These are phyloP conservation scores for Starmerella vaccinii DNA, from an alignment of 805 yeast genomes.

Conservation along the genomic window DNA sequence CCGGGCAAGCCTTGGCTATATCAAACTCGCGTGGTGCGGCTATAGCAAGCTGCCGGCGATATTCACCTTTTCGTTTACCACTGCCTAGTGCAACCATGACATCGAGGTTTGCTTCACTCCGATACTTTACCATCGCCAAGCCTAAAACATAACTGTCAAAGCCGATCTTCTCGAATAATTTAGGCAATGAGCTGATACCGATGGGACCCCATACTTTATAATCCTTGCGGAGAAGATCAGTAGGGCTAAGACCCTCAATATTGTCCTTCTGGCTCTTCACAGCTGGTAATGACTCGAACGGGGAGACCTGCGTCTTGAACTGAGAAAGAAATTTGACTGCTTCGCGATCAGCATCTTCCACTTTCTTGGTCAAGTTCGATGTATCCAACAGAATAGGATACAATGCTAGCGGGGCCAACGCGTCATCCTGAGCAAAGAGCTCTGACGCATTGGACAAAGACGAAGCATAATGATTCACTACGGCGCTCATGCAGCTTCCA, in stretches of 20 bases:
- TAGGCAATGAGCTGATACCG: slow-evolving; percentile 72
- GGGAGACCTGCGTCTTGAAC: slow-evolving; percentile 2
- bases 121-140: slow-evolving; percentile 26
- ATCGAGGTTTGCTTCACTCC: slow-evolving; percentile 32
- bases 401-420: slow-evolving; percentile 40
- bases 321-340: slow-evolving; percentile 13
- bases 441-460: neutral
- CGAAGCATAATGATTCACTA: slow-evolving; percentile 33
- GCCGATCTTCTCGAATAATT: slow-evolving; percentile 47
- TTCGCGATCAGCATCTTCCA: slow-evolving; percentile 45
- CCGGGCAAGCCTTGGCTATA: slow-evolving; percentile 20
- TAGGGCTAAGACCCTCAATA: slow-evolving; percentile 47
- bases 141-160: slow-evolving; percentile 28
- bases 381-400: slow-evolving; percentile 77
- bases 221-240: slow-evolving; percentile 68
- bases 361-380: slow-evolving; percentile 48
- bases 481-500: slow-evolving; percentile 76
- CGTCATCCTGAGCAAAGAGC: slow-evolving; percentile 26
- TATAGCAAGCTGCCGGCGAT: slow-evolving; percentile 39
- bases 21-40: slow-evolving; percentile 27
- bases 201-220: slow-evolving; percentile 61
- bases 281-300: slow-evolving; percentile 5
- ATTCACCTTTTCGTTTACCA: slow-evolving; percentile 28
- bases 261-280: slow-evolving; percentile 44
- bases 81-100: slow-evolving; percentile 43